These are phyloP conservation scores for Zelonia costaricensis DNA, from an alignment of 208 protist species.

Conservation along the genomic window DNA sequence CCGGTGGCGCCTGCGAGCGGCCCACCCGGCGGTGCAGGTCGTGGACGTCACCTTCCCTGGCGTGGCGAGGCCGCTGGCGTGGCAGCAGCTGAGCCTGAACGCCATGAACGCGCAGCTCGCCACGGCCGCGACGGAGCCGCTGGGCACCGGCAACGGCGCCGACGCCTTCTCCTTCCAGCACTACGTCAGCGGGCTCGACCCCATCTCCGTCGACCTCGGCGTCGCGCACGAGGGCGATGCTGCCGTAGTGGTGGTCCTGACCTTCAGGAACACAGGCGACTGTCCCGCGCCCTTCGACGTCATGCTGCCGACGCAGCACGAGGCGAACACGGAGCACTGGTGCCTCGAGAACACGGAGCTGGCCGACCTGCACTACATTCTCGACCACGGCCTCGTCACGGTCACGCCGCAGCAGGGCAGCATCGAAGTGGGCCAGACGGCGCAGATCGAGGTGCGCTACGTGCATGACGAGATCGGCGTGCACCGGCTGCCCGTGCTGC, in stretches of 20 bases:
- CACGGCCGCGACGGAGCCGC: conserved; percentile 37
- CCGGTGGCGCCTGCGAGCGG: conserved; percentile 51
- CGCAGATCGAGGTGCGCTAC: conserved; percentile 70
- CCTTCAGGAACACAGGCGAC: conserved; percentile 78
- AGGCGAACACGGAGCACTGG: conserved; percentile 85
- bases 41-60: conserved; percentile 66
- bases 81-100: conserved; percentile 79
- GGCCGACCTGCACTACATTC: conserved; percentile 65
- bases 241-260: conserved; percentile 46
- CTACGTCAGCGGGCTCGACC: conserved; percentile 68
- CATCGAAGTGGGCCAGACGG: conserved; percentile 58
- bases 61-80: conserved; percentile 32
- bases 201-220: conserved; percentile 81
- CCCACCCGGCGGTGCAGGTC: conserved; percentile 78
- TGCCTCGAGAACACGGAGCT: conserved; percentile 79
- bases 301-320: conserved; percentile 85
- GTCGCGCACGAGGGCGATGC: conserved; percentile 39
- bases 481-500: conserved; percentile 82
- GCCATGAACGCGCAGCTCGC: conserved; percentile 74
- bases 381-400: conserved; percentile 70
- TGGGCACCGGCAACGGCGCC: conserved; percentile 25
- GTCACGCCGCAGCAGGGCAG: conserved; percentile 58
- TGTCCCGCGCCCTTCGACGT: conserved; percentile 70
- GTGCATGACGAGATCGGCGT: conserved; percentile 54
- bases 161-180: conserved; percentile 73